Percentiles rank a stretch among this genome's conserved stretches.
phyloP scores from a whole-genome alignment of 176 grass and related monocot genomes.

The Poa pratensis region DNA sequence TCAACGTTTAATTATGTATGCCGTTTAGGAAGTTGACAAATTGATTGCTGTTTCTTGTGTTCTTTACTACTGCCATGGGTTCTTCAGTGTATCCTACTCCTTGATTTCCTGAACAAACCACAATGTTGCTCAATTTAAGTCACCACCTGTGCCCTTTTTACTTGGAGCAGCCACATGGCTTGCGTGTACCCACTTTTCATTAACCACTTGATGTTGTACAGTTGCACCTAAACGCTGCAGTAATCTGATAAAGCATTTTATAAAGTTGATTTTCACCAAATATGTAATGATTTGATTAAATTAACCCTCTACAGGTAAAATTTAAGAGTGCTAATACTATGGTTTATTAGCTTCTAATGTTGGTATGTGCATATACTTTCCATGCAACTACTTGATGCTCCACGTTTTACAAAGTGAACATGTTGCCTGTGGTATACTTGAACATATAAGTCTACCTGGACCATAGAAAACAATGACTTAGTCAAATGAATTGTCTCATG shows the following conservation, averaged over 20 bases:
- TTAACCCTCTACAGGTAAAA: not conserved
- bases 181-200: constrained; percentile 11
- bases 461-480: constrained; percentile 3
- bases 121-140: constrained; percentile 22
- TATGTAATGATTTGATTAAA: constrained; percentile 9
- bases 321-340: not conserved
- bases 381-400: not conserved
- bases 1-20: not conserved
- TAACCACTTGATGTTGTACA: constrained; percentile 16
- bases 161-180: constrained; percentile 25
- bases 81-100: constrained; percentile 1
- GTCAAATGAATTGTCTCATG: constrained; percentile 1
- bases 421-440: not conserved
- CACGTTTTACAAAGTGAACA: constrained; percentile 42
- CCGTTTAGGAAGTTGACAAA: not conserved
- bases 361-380: not conserved
- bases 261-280: not conserved
- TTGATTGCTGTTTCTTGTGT: not conserved
- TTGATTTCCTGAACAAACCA: not conserved
- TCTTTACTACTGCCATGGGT: not conserved
- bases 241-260: constrained; percentile 2
- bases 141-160: not conserved
- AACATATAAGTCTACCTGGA: not conserved
- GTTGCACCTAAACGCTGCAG: constrained; percentile 3
- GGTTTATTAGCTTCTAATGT: not conserved